Evolutionary conservation across 768 basidiomycete species (phyloP), one percentile per base, ranked within the genome.

Genomic region (Lactarius psammicola): DNA sequence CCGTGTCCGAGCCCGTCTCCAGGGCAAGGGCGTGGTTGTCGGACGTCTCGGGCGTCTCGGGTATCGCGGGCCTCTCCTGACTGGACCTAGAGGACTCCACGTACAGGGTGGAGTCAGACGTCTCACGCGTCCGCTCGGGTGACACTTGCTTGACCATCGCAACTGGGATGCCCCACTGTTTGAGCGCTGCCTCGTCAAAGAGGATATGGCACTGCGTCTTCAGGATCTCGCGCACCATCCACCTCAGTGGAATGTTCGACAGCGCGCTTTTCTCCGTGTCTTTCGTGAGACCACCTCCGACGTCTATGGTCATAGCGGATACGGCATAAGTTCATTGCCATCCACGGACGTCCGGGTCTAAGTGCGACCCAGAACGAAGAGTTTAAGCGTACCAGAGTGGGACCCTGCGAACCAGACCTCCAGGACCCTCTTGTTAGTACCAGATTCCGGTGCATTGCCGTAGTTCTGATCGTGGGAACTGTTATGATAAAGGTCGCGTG

Each of bases 161-260:
- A 23, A 44, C 38, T 31, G 69, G 63, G 42, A 69, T 60, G 57
- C 51, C 20, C 63, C 61, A 65, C 10, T 38, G 23, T 4, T 11
- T 10, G 56, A 68, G 56, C 57, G 67, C 63, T 0, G 60, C 38
- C n/a, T 64, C 60, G 26, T 68, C 67, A 13, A 61, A 68, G 10
- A 17, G 60, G 42, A 70, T 62, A 23, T 61, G 40, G 44, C 57
- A 68, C 17, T 31, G 23, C 31, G 66, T 60, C 18, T 53, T 57
- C 57, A 68, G 46, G 49, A 70, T 61, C 57, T 70, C 69, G 49
- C 60, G 56, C 13, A 70, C 42, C 69, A 70, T 70, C 63, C 69
- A 70, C 28, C 64, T 51, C 60, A 65, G 30, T n/a, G 69, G 20
- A 9, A 70, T 64, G 38, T 68, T 65, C 18, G 69, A 68, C 34